Evolutionary conservation across 2,329 filamentous ascomycete genomes (phyloP).

Genomic region (Coniochaeta prunicola): DNA sequence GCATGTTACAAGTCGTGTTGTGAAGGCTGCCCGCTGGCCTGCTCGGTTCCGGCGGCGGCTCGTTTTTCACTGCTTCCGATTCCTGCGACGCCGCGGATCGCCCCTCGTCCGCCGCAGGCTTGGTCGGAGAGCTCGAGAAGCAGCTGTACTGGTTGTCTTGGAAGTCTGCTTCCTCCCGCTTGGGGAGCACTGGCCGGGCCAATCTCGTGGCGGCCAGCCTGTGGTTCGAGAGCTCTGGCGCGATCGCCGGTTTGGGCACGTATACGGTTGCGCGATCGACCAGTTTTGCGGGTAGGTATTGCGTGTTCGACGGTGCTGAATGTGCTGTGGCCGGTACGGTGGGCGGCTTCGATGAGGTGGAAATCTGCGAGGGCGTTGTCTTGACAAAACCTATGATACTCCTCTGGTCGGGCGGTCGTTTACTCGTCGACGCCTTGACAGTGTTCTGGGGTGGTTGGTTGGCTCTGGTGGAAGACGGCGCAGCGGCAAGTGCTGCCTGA

Average conservation of each 20-base stretch:
- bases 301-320: constrained; percentile 1
- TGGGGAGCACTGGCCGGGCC: constrained; percentile 22
- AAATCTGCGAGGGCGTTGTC: constrained; percentile 2
- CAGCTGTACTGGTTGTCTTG: constrained; percentile 42
- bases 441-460: constrained; percentile 4
- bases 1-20: constrained; percentile 38
- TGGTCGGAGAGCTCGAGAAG: constrained; percentile 50
- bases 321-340: neutral
- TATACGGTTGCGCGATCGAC: constrained; percentile 2
- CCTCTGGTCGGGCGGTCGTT: constrained; percentile 29
- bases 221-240: constrained; percentile 27
- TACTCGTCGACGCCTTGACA: constrained; percentile 17
- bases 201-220: constrained; percentile 32
- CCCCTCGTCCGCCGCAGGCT: constrained; percentile 5
- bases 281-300: constrained; percentile 4
- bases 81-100: neutral
- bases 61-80: neutral
- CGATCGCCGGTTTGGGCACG: constrained; percentile 15
- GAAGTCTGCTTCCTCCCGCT: constrained; percentile 13
- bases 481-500: constrained; percentile 30
- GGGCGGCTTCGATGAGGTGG: neutral
- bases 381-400: constrained; percentile 35
- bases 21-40: constrained; percentile 41
- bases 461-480: constrained; percentile 6
- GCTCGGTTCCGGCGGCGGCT: constrained; percentile 22